A percentile compares a stretch with the other conserved stretches of the same genome.
Conservation (phyloP, 441 rosid species). For the Viola pubescens region DNA sequence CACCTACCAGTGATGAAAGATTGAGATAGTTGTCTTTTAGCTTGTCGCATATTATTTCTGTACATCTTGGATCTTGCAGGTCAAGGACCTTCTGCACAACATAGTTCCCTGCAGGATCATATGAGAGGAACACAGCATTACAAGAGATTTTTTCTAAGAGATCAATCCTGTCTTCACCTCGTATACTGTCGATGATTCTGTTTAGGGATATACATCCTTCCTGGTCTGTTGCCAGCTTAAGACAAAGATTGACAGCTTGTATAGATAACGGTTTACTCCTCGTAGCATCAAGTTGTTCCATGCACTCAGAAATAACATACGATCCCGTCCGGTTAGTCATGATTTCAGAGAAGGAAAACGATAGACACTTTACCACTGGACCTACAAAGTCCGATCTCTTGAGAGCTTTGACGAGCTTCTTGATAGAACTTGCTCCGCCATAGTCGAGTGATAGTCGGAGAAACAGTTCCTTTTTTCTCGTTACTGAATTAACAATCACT, state of each 20-base stretch:
- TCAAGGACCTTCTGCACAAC: conserved; percentile 24
- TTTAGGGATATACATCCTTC: conserved; percentile 27
- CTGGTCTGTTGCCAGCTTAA: conserved; percentile 15
- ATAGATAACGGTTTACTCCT: conserved; percentile 13
- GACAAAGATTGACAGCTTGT: conserved; percentile 11
- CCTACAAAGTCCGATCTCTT: conserved; percentile 13
- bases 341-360: conserved; percentile 6
- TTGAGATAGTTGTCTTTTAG: conserved; percentile 18
- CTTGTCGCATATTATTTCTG: conserved; percentile 1
- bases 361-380: conserved; percentile 3
- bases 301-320: conserved; percentile 14
- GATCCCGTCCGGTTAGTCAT: conserved; percentile 19
- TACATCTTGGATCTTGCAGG: conserved; percentile 14
- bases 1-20: conserved; percentile 22
- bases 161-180: conserved; percentile 5
- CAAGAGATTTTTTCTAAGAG: conserved; percentile 8
- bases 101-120: conserved; percentile 24
- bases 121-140: conserved; percentile 22
- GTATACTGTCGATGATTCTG: conserved; percentile 18
- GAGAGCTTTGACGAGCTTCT: conserved; percentile 21
- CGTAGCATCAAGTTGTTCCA: neutral
- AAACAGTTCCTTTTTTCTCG: neutral
- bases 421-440: conserved; percentile 4
- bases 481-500: neutral
- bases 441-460: neutral